Evolutionary conservation across 1,284 basidiomycete species (phyloP).

Genomic region (Austropuccinia psidii): DNA sequence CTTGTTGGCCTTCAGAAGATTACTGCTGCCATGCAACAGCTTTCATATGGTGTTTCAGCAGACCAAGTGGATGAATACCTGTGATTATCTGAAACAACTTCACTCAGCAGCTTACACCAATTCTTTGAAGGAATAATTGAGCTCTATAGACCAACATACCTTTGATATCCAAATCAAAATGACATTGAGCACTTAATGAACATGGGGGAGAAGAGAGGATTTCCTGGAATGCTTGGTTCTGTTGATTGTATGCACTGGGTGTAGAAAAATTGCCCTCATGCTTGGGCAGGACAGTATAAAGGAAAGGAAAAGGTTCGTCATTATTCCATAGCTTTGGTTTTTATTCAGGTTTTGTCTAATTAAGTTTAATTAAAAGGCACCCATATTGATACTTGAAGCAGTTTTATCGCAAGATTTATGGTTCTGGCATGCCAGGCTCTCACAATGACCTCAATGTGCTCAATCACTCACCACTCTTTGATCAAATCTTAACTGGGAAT

Average conservation of each 20-base stretch:
- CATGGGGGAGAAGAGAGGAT: not conserved
- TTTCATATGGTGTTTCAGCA: not conserved
- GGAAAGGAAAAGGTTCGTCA: not conserved
- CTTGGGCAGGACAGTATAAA: not conserved
- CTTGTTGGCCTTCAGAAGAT: no score
- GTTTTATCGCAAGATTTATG: not conserved
- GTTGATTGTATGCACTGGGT: slow-evolving; percentile 5
- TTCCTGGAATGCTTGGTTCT: slow-evolving; percentile 15
- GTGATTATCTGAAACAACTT: not conserved
- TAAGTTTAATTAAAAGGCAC: not conserved
- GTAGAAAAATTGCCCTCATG: not conserved
- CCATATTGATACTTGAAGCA: not conserved
- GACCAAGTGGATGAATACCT: not conserved
- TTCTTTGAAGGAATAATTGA: not conserved
- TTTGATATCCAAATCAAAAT: not conserved
- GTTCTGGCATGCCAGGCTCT: slow-evolving; percentile 20
- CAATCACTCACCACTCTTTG: no score
- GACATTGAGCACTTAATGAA: not conserved
- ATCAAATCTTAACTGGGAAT: not conserved
- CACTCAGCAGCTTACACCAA: not conserved
- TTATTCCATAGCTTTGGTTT: not conserved
- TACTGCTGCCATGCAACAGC: not conserved
- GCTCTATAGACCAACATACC: not conserved
- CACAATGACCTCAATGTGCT: no score
- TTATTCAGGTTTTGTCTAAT: not conserved